A percentile compares a stretch with the other conserved stretches of the same genome.
phyloP scores from a whole-genome alignment of 768 basidiomycete genomes.

The Strobilomyces dryophilus region DNA sequence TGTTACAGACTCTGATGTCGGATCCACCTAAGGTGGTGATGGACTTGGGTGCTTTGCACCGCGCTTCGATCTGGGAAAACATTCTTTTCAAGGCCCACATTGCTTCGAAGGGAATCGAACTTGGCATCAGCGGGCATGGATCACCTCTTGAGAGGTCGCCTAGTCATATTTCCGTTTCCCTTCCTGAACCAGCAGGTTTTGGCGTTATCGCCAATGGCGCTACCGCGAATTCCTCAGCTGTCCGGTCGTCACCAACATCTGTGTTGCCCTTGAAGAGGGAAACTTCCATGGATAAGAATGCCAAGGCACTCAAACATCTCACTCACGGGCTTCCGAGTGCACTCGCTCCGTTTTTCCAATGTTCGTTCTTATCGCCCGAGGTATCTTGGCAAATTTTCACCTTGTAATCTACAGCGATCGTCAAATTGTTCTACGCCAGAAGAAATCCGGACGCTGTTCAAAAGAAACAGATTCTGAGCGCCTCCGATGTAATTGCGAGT shows the following conservation, averaged over 20 bases:
- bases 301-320: slow-evolving; percentile 73
- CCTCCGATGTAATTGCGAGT: slow-evolving; percentile 65
- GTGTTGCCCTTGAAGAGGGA: slow-evolving; percentile 36
- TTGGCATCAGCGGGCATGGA: slow-evolving; percentile 38
- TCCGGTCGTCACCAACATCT: slow-evolving; percentile 20
- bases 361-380: slow-evolving; percentile 38
- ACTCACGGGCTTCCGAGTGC: slow-evolving; percentile 72
- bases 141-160: slow-evolving; percentile 50
- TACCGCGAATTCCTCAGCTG: slow-evolving; percentile 20
- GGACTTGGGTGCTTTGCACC: slow-evolving; percentile 76
- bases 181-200: slow-evolving; percentile 37
- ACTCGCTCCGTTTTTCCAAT: slow-evolving; percentile 82
- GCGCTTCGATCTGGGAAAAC: slow-evolving; percentile 84
- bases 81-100: slow-evolving; percentile 66
- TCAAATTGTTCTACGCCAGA: slow-evolving; percentile 81
- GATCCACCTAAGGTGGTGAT: slow-evolving; percentile 59
- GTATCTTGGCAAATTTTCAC: slow-evolving; percentile 9
- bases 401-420: slow-evolving; percentile 52
- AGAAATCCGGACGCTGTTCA: slow-evolving; percentile 73
- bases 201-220: slow-evolving; percentile 30
- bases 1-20: slow-evolving; percentile 72
- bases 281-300: slow-evolving; percentile 57
- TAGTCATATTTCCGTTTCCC: slow-evolving; percentile 37
- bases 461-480: slow-evolving; percentile 69
- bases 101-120: slow-evolving; percentile 49